Evolutionary conservation across 2,329 filamentous ascomycete genomes (phyloP), one percentile per base, ranked within the genome.

Genomic region (Teratosphaeriaceae sp.): DNA sequence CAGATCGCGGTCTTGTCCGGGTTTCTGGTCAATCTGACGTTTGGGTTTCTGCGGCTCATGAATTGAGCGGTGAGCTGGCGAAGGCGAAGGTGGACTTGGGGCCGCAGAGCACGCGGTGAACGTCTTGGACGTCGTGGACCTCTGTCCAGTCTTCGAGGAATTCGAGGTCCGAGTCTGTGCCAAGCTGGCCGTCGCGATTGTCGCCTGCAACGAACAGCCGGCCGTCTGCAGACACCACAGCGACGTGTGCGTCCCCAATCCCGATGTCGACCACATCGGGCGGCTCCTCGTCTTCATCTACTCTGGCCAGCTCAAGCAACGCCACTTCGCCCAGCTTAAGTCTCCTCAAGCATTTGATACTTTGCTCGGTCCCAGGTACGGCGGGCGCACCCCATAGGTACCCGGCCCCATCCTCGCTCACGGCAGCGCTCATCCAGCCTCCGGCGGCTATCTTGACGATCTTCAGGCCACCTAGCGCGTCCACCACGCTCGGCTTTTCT

Each of bases 1-100:
- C 82, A 88, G 62, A 78, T 95, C 55, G 90, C 90, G 54, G 87
- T 97, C 13, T 80, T 85, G 40, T 83, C 88, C 34, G 92, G 92
- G 0, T 80, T 96, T 16, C 63, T 89, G 47, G 73, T 97, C 29
- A 92, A 90, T 65, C 63, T 88, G 34, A 75, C 75, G 2, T 85
- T 94, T 66, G 87, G 88, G 9, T 74, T 85, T 42, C 73, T 90
- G 59, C 72, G 74, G 48, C 69, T 78, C 53, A 72, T 75, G 62
- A 65, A 63, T 27, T 71, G 54, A 58, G 26, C 16, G 6, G 45
- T 46, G 3, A 16, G 33, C 19, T 16, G 16, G 21, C 33, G 33
- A 35, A 35, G 13, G 19, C 16, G 33, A 56, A 54, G 4, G 51
- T 57, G 15, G 46, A 38, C n/a, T 48, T 50, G 4, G 57, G 51